phyloP scores from a whole-genome alignment of 192 early-diverging fungal species.

The Piromyces finnis region DNA sequence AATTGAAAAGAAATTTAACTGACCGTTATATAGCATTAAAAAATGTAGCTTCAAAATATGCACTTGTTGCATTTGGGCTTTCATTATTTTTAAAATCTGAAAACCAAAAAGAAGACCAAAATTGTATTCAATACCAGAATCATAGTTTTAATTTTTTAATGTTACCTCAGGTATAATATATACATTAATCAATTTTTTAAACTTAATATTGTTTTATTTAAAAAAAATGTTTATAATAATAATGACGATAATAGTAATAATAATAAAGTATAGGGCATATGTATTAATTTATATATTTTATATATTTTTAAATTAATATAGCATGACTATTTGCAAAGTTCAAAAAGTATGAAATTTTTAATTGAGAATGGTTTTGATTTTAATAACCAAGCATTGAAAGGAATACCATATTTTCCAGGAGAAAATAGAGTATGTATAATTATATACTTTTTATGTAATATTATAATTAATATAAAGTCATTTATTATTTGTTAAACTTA shows the following conservation, averaged over 20 bases:
- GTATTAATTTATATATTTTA: too few relatives aligned
- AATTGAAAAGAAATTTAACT: constrained; percentile 41
- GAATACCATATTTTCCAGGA: not conserved
- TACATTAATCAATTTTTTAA: too few relatives aligned
- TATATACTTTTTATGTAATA: too few relatives aligned
- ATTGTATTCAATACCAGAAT: not conserved
- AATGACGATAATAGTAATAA: too few relatives aligned
- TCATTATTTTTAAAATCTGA: constrained; percentile 29
- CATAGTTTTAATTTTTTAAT: not conserved
- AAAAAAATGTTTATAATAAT: too few relatives aligned
- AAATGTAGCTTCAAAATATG: constrained; percentile 51
- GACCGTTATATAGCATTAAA: constrained; percentile 61
- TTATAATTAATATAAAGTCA: too few relatives aligned
- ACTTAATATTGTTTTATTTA: too few relatives aligned
- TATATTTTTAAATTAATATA: not conserved
- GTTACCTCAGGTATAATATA: not conserved
- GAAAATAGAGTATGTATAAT: not conserved
- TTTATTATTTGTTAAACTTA: too few relatives aligned
- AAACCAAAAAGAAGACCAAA: not conserved
- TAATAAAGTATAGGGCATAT: too few relatives aligned
- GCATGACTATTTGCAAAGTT: not conserved
- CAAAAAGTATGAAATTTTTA: not conserved
- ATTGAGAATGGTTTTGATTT: not conserved
- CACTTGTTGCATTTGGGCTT: constrained; percentile 72
- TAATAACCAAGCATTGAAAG: not conserved